Conservation (phyloP, 306 rosid genomes). For the Urtica urens region DNA sequence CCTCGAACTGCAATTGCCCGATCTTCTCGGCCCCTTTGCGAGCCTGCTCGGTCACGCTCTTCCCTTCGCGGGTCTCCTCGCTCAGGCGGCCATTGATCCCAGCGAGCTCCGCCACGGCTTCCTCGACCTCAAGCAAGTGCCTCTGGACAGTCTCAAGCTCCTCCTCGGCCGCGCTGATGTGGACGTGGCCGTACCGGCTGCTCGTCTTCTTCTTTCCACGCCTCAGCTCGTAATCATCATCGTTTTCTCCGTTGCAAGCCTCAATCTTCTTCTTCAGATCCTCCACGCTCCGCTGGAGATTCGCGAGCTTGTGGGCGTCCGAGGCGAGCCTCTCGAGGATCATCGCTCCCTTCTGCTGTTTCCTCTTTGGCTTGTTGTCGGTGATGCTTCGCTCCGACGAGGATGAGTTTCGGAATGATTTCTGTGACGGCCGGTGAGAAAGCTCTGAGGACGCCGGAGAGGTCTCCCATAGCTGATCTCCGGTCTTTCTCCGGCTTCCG, state of each 20-base stretch:
- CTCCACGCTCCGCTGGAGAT: slow-evolving; percentile 39
- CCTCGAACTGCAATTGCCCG: slow-evolving; percentile 72
- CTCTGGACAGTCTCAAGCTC: slow-evolving; percentile 55
- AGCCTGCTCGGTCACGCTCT: slow-evolving; percentile 47
- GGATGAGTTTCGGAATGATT: slow-evolving; percentile 1
- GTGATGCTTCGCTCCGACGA: slow-evolving; percentile 60
- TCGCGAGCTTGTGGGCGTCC: slow-evolving; percentile 48
- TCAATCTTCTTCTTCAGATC: slow-evolving; percentile 61
- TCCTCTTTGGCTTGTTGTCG: slow-evolving; percentile 21
- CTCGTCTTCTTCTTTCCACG: slow-evolving; percentile 29
- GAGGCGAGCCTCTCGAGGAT: slow-evolving; percentile 67
- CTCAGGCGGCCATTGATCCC: slow-evolving; percentile 45
- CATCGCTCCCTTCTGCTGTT: slow-evolving; percentile 37
- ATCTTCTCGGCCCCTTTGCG: slow-evolving; percentile 62
- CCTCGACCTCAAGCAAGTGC: slow-evolving; percentile 71
- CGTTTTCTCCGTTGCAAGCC: too few species aligned
- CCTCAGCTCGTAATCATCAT: too few species aligned
- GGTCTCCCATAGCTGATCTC: slow-evolving; percentile 86
- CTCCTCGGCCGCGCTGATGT: too few species aligned
- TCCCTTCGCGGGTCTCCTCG: slow-evolving; percentile 44
- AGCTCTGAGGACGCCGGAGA: slow-evolving; percentile 34
- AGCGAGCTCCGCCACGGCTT: slow-evolving; percentile 49
- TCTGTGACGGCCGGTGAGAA: neutral
- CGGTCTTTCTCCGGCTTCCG: slow-evolving; percentile 42
- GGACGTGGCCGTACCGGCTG: too few species aligned